phyloP scores from a whole-genome alignment of 2,329 filamentous ascomycete species.

The Endoconidiophora polonica region DNA sequence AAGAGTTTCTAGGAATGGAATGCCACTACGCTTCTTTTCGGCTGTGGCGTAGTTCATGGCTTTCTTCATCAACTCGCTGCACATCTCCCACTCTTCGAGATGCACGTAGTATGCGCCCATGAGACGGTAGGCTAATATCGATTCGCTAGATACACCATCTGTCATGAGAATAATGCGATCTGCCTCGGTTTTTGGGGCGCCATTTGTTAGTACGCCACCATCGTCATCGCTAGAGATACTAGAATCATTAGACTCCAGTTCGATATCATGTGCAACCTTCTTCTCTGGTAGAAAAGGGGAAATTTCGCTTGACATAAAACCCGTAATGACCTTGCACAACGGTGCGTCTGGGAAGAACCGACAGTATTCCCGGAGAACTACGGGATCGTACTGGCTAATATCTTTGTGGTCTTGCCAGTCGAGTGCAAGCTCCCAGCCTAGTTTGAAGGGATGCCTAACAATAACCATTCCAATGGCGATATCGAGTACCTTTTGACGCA shows the following conservation, averaged over 20 bases:
- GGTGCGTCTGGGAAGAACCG: conserved; percentile 71
- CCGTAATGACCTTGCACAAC: conserved; percentile 64
- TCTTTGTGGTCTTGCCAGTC: conserved; percentile 74
- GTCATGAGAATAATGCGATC: conserved; percentile 70
- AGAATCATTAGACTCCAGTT: conserved; percentile 24
- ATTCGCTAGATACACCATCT: conserved; percentile 53
- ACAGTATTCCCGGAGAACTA: conserved; percentile 65
- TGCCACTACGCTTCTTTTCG: conserved; percentile 49
- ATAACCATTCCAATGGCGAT: conserved; percentile 87
- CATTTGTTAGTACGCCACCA: conserved; percentile 34
- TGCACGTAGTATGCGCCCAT: conserved; percentile 70
- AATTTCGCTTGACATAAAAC: conserved; percentile 65
- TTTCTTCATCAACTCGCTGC: conserved; percentile 63
- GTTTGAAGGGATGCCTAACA: conserved; percentile 74
- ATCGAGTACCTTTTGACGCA: conserved; percentile 56
- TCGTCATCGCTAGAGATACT: conserved; percentile 40
- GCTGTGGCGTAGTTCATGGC: conserved; percentile 44
- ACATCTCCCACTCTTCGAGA: conserved; percentile 70
- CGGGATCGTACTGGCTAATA: conserved; percentile 60
- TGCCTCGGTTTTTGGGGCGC: conserved; percentile 50
- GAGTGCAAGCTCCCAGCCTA: conserved; percentile 81
- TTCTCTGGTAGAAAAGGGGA: conserved; percentile 54
- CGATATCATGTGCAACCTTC: conserved; percentile 5
- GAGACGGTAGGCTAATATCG: conserved; percentile 67
- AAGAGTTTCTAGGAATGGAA: conserved; percentile 49